Percentiles rank a stretch among this genome's conserved stretches.
Conservation (phyloP, 495 filamentous ascomycete genomes). For the Amniculicola lignicola region DNA sequence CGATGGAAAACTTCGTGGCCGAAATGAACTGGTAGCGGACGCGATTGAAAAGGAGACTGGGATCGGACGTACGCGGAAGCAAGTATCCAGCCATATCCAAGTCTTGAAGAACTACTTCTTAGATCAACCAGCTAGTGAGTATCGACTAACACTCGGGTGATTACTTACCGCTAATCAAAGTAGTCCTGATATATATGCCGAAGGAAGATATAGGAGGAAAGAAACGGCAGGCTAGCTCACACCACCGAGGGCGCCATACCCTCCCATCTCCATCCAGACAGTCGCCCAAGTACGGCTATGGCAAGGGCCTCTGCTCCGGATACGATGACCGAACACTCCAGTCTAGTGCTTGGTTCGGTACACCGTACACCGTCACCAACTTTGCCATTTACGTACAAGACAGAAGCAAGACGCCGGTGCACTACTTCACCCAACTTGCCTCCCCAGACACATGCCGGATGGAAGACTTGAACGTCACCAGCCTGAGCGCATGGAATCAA, state of each 20-base stretch:
- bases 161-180: background rate
- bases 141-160: background rate
- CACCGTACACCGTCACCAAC: constrained; percentile 31
- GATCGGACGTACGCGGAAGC: constrained; percentile 68
- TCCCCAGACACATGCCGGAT: constrained; percentile 11
- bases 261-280: background rate
- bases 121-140: constrained; percentile 54
- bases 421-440: constrained; percentile 33
- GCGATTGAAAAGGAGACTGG: constrained; percentile 72
- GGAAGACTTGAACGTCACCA: constrained; percentile 23
- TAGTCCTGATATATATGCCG: constrained; percentile 23
- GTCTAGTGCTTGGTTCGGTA: background rate
- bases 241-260: constrained; percentile 9
- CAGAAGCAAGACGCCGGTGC: constrained; percentile 18
- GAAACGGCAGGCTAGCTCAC: background rate
- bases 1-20: constrained; percentile 69
- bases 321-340: too few species aligned
- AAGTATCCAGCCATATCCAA: constrained; percentile 95
- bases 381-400: constrained; percentile 41
- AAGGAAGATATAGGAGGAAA: constrained; percentile 6
- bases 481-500: constrained; percentile 28
- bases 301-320: constrained; percentile 3
- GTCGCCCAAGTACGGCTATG: too few species aligned
- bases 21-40: constrained; percentile 87
- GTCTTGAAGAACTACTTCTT: constrained; percentile 82